phyloP scores from a whole-genome alignment of 257 asterid genomes.

The Petrea volubilis region DNA sequence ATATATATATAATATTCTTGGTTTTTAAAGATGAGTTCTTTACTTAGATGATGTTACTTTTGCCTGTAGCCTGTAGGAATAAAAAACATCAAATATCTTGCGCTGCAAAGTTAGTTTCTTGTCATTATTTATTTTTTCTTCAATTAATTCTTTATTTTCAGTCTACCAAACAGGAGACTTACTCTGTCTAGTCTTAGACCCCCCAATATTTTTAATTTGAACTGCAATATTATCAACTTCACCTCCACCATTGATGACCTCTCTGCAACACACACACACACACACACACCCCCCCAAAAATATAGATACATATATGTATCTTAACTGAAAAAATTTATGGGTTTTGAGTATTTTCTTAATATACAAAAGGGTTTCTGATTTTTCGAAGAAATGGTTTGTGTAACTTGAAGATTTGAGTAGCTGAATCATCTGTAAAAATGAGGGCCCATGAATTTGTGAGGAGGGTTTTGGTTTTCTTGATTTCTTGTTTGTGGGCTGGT shows the following conservation, averaged over 20 bases:
- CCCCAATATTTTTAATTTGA: neutral
- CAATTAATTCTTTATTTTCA: too few species aligned
- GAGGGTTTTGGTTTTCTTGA: slow-evolving; percentile 20
- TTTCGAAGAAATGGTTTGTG: neutral
- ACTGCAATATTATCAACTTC: neutral
- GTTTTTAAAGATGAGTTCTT: too few species aligned
- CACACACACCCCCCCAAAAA: neutral
- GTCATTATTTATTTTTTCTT: neutral
- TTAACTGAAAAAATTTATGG: neutral
- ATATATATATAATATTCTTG: too few species aligned
- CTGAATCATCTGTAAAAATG: slow-evolving; percentile 16
- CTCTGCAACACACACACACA: too few species aligned
- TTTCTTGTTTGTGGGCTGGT: slow-evolving; percentile 21
- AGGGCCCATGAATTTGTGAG: neutral
- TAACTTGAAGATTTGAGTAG: slow-evolving; percentile 25
- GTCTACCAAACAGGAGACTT: slow-evolving; percentile 11
- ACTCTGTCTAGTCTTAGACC: neutral
- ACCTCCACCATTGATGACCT: neutral
- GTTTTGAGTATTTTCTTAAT: neutral
- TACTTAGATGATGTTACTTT: too few species aligned
- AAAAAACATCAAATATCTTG: neutral
- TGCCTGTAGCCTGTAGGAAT: too few species aligned
- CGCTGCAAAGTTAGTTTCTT: slow-evolving; percentile 5
- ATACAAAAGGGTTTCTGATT: slow-evolving; percentile 13
- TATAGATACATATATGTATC: neutral